Evolutionary conservation across 257 asterid species (phyloP).

Genomic region (Fraxinus cuspidata): DNA sequence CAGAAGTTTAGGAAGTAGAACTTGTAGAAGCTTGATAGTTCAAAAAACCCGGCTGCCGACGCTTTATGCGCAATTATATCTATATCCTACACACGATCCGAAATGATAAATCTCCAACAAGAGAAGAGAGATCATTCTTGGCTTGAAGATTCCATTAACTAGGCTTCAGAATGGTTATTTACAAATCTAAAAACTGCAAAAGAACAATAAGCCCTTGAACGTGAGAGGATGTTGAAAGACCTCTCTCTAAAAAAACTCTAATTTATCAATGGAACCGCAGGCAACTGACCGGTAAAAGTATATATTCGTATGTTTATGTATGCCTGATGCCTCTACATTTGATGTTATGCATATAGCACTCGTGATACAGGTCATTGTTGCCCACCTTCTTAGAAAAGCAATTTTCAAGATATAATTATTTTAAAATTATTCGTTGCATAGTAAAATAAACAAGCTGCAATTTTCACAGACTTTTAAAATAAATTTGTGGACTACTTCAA

Average conservation of each 20-base stretch:
- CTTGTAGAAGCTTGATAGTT: conserved; percentile 9
- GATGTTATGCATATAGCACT: conserved; percentile 33
- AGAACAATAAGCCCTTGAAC: conserved; percentile 58
- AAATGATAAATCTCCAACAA: conserved; percentile 4
- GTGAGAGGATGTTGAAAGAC: conserved; percentile 43
- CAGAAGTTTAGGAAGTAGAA: conserved; percentile 24
- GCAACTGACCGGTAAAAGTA: conserved; percentile 11
- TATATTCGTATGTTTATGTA: conserved; percentile 21
- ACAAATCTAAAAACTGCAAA: conserved; percentile 28
- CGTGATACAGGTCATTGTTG: conserved; percentile 21
- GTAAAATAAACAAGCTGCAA: conserved; percentile 8
- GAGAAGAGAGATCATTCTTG: conserved; percentile 9
- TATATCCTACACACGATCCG: neutral
- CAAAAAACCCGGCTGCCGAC: neutral
- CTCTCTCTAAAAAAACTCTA: conserved; percentile 26
- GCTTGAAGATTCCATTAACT: conserved; percentile 23
- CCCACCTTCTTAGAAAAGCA: conserved; percentile 33
- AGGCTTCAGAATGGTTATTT: conserved; percentile 28
- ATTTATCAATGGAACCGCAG: neutral
- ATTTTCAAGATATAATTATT: conserved; percentile 28
- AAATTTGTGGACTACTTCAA: neutral
- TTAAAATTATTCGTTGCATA: neutral
- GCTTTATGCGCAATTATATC: neutral
- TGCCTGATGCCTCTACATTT: neutral
- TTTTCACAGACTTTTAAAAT: conserved; percentile 32